Base-by-base conservation (phyloP, 805 yeast species). In the Kregervanrija pseudodelftensis region DNA sequence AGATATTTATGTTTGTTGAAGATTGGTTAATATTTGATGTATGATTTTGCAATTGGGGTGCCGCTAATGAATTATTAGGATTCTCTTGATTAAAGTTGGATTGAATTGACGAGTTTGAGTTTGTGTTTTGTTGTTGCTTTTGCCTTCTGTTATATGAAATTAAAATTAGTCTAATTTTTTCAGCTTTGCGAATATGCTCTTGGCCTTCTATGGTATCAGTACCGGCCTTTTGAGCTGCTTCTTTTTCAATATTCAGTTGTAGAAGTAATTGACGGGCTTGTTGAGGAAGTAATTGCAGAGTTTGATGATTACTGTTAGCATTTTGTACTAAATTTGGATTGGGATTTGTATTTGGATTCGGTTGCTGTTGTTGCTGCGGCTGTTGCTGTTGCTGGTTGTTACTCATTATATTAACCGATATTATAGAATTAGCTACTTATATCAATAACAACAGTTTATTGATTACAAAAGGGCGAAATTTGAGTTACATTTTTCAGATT, bases 151-250 rank as follows among this genome's bases (percentile, higher is more conserved):
- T 53, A 43, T 60, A 64, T 44, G 74, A 76, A 41, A 80, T 66
- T 55, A 83, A 67, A 32, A 82, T 68, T 37, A 75, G 76, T 57
- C 78, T 81, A 50, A 83, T 78, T 44, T 73, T 74, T 38, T 82
- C 79, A 3, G 87, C 88, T 49, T 76, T 77, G 48, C 69, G 70
- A 52, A 77, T 63, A 53, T 82, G 82, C 49, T 78, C 80, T 52
- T 76, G 75, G 14, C 87, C 88, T 46, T 70, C 77, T 0, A 74
- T 79, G 0, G 81, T 72, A 28, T 73, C 76, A 33, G 70, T 69
- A 3, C 87, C 86, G 0, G 81, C 73, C 13, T 73, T 73, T 53
- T 76, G 77, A 1, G 88, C 89, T 52, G 76, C 74, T 16, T 76
- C 77, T 31, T 79, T 71, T 52, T 80, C 84, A 31, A 70, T 65